Evolutionary conservation across 768 basidiomycete genomes (phyloP), one percentile per base, ranked within the genome.

Genomic region (Tylopilus sp.): DNA sequence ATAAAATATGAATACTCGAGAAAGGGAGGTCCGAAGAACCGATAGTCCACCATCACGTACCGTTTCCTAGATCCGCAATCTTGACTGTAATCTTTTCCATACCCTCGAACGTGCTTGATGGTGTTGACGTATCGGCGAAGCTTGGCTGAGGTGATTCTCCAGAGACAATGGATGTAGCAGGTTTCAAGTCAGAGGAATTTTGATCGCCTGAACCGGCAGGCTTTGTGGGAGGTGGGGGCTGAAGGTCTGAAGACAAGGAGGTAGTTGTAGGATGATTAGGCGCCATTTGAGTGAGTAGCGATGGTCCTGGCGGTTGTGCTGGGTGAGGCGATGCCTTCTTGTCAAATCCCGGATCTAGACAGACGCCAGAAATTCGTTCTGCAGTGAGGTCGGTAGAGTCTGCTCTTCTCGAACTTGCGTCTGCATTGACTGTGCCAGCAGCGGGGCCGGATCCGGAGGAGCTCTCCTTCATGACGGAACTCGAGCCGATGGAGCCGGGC

Each of bases 51-150:
- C 11, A 28, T 26, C 28, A 72, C 84, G 54, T 66, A 84, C 92
- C 92, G 70, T 98, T 98, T 9, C 97, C 97, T 48, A 99, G 73
- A 79, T 99, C 97, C 28, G 96, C 97, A 66, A 99, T 98, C 79
- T 98, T 98, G 48, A 99, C 97, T 7, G 94, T 98, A 56, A 98
- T 97, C 67, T 83, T 83, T 65, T 90, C 84, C 50, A 62, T 55
- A 17, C 68, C 69, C 47, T 75, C 74, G 25, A 69, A 54, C n/a
- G 64, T 45, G 36, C 67, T 70, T n/a, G 71, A 68, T 5, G 50
- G 36, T n/a, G 61, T 51, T 11, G 67, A 68, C 7, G 61, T 57
- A 46, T 55, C 67, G 13, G 28, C 69, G 24, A 66, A 50, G 28
- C 66, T 68, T 28, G 17, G 56, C 34, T 65, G 64, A 1, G 63